Base-by-base conservation (phyloP, 2,329 filamentous ascomycete genomes). In the Alternaria gaisen region DNA sequence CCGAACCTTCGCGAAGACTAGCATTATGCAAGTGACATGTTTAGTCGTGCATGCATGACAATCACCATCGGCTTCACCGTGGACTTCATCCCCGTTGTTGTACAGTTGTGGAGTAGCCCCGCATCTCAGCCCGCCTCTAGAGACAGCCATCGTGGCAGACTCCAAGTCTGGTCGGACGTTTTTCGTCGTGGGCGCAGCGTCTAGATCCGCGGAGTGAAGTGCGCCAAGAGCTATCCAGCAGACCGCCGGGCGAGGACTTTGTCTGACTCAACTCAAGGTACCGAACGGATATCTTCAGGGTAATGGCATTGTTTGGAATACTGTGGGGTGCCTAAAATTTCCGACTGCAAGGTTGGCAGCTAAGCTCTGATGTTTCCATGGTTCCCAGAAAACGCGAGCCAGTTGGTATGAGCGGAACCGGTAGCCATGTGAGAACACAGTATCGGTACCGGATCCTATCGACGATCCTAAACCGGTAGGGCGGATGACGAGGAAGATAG, bases 41-140 rank as follows among this genome's bases (percentile, higher is more conserved):
- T 56, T 32, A 48, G 53, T 41, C 26, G 32, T n/a, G 24, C 18
- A 40, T 47, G 30, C 48, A 53, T 57, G 46, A 44, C 32, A 48
- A 34, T 26, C 24, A 42, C 38, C 38, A 32, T 54, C 46, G 40
- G 44, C 24, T 41, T 46, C 57, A 44, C 20, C 22, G 55, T 61
- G 36, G 48, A 43, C 36, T 58, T 38, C 18, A 42, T 20, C 52
- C 28, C 30, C 18, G 32, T 20, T 38, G 36, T 38, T 43, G 48
- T 44, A 34, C 32, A 24, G 54, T 41, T 58, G 54, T 40, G 43
- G 48, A 61, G 34, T 36, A 42, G 54, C 54, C 40, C 54, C 58
- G 38, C 48, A 53, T 38, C 36, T 58, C 58, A 61, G 58, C 58
- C 48, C 50, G 54, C 38, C 4, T 53, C 54, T 58, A 12, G 47